These are phyloP conservation scores for Bipolaris zeicola DNA, from an alignment of 2,329 filamentous ascomycete genomes.

Conservation along the genomic window DNA sequence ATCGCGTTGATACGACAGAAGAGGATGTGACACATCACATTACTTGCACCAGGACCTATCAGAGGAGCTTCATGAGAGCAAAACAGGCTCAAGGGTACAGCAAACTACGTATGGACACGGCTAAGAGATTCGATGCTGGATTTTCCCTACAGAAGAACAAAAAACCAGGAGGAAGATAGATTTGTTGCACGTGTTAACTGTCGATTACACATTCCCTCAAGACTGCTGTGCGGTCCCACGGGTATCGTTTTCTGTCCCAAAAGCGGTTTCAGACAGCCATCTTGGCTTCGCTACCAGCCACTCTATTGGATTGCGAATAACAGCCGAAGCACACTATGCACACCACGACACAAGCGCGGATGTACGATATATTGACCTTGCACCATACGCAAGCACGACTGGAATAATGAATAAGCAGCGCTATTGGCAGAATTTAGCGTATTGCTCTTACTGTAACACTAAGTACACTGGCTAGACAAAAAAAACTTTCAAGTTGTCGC, in stretches of 20 bases:
- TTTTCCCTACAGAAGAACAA: neutral
- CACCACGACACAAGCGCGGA: constrained; percentile 15
- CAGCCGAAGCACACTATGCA: neutral
- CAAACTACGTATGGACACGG: constrained; percentile 1
- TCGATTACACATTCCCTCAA: constrained; percentile 1
- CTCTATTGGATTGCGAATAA: neutral
- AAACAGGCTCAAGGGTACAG: neutral
- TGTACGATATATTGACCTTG: constrained; percentile 30
- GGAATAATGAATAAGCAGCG: constrained; percentile 23
- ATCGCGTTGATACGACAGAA: constrained; percentile 36
- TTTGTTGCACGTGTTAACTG: neutral
- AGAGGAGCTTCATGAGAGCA: neutral
- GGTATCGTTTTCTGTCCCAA: neutral
- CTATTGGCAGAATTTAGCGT: constrained; percentile 24
- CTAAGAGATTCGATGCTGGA: neutral
- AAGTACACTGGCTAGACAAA: constrained; percentile 13
- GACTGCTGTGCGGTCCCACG: neutral
- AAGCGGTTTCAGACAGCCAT: neutral
- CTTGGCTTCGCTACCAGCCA: neutral
- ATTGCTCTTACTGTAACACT: constrained; percentile 19
- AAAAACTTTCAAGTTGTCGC: constrained; percentile 12
- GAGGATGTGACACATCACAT: neutral
- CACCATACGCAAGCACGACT: constrained; percentile 24
- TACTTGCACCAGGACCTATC: neutral
- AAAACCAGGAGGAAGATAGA: neutral